Conservation (phyloP, 345 rosid species). For the Clausena lansium region DNA sequence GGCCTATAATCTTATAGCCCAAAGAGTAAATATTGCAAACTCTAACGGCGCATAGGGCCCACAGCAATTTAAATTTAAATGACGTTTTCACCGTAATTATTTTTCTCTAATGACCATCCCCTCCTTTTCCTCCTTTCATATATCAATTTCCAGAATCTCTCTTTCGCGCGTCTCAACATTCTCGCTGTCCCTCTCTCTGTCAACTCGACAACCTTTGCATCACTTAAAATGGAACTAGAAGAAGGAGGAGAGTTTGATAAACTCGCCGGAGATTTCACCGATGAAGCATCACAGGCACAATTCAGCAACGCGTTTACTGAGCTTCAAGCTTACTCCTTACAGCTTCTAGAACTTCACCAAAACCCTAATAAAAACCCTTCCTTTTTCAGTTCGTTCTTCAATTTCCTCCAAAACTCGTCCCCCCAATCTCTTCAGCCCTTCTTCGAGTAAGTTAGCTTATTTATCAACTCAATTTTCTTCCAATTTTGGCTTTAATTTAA, state of each 20-base stretch:
- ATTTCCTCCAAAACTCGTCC: conserved; percentile 48
- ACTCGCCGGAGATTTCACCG: conserved; percentile 24
- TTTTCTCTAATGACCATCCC: neutral
- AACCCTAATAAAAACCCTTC: conserved; percentile 48
- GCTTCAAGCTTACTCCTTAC: conserved; percentile 54
- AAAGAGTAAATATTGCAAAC: too few species aligned
- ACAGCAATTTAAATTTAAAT: neutral
- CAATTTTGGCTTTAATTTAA: neutral
- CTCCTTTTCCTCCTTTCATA: neutral
- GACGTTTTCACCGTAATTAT: neutral
- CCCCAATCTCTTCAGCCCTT: conserved; percentile 62
- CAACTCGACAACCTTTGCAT: too few species aligned
- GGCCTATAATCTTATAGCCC: too few species aligned
- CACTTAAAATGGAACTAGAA: conserved; percentile 9
- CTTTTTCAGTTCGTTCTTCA: conserved; percentile 47
- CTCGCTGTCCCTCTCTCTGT: accelerated
- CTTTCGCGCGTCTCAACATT: neutral
- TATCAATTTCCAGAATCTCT: neutral
- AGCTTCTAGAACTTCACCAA: conserved; percentile 64
- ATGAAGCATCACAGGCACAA: conserved; percentile 21
- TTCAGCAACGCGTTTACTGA: conserved; percentile 41
- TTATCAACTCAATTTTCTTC: neutral
- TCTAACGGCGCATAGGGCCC: neutral
- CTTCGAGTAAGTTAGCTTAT: conserved; percentile 52
- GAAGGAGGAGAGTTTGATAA: conserved; percentile 21